Base-by-base conservation (phyloP, 805 yeast genomes). In the Saccharomyces eubayanus region DNA sequence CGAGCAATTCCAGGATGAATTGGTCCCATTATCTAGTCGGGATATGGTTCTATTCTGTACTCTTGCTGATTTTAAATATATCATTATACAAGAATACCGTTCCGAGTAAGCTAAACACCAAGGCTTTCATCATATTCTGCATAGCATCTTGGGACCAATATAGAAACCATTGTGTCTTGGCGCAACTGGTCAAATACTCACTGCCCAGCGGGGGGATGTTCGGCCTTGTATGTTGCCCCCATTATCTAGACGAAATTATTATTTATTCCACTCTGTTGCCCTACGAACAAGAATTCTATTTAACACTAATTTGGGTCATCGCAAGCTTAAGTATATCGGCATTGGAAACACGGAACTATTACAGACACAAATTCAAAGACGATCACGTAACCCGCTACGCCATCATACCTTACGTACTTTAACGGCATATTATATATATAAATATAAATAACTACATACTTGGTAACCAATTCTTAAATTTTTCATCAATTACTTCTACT, bases 21-120 rank as follows among this genome's bases (percentile, higher is more conserved):
- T 60, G 85, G 40, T 72, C 81, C 0, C 94, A 87, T 67, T 87
- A 85, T 60, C 50, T 82, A 1, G 84, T 79, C 3, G 95, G 94
- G 0, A 31, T 84, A 3, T 72, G 75, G 59, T 85, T 81, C 61
- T 87, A 87, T 58, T 52, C 78, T 0, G 65, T 77, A 1, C 69
- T 83, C 9, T 75, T 80, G 52, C 28, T 76, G 8, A 75, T 74
- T 24, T 58, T 72, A 28, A 66, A 70, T 27, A 16, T 66, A 20
- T 60, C 67, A 48, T 60, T 72, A 1, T 57, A 64, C 49, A 58
- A 62, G 52, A 52, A 57, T 16, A 47, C 59, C 6, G 53, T 60
- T n/a, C 31, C 49, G 14, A 47, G 16, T 8, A 46, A 50, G 0
- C 45, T 57, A 9, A 53, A 56, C 43, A 48, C 66, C 55, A 48